phyloP scores from a whole-genome alignment of 1,139 yeast species.

The Kurtzmaniella natalensis region DNA sequence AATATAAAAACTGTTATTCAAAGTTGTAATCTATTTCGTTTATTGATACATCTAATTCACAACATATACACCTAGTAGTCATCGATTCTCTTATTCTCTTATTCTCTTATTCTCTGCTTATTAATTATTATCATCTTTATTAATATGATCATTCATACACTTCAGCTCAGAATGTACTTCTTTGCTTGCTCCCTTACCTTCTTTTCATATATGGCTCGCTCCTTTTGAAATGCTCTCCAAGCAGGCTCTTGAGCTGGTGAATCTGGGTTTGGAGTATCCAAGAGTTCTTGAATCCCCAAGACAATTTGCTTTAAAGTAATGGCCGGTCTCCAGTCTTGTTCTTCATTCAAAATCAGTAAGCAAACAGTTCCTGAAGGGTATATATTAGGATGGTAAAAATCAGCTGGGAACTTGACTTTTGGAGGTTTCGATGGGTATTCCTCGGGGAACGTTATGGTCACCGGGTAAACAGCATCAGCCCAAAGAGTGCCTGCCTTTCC shows the following conservation, averaged over 20 bases:
- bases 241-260: constrained; percentile 99
- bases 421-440: constrained; percentile 98
- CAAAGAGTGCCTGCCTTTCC: constrained; percentile 84
- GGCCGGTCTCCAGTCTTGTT: constrained; percentile 98
- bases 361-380: constrained; percentile 97
- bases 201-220: constrained; percentile 63
- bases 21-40: no score
- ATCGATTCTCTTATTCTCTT: no score
- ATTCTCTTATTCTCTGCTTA: no score
- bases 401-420: constrained; percentile 79
- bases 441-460: constrained; percentile 75
- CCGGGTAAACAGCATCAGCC: constrained; percentile 88
- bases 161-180: constrained; percentile 43
- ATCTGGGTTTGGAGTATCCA: constrained; percentile 86
- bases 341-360: constrained; percentile 87
- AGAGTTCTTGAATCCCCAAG: constrained; percentile 86
- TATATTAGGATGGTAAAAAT: constrained; percentile 93
- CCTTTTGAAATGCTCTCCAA: constrained; percentile 76
- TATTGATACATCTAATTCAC: no score
- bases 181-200: constrained; percentile 81
- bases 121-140: no score
- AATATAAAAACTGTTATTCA: no score
- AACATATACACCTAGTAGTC: no score
- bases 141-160: no score
- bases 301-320: constrained; percentile 87